Evolutionary conservation across 345 rosid species (phyloP).

Genomic region (Eucalyptus lansdowneana): DNA sequence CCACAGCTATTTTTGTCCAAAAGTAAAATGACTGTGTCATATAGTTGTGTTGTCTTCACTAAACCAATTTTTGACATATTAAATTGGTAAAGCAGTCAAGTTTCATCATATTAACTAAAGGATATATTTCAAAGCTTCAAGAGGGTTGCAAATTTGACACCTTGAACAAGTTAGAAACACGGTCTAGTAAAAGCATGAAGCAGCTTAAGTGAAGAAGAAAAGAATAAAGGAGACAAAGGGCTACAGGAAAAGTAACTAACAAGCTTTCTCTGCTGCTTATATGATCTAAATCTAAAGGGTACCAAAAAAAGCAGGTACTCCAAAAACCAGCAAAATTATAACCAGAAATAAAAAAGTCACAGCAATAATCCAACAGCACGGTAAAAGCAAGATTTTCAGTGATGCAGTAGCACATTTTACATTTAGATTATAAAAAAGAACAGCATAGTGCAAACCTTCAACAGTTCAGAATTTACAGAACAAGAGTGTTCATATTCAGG

Average conservation of each 20-base stretch:
- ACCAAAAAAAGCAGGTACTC: not conserved
- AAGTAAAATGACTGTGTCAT: not conserved
- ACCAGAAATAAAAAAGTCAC: not conserved
- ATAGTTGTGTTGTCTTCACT: not conserved
- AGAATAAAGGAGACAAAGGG: not conserved
- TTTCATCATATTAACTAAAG: not conserved
- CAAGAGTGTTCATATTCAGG: not conserved
- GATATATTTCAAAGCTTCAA: not conserved
- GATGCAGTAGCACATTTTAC: not conserved
- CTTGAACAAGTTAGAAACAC: not conserved
- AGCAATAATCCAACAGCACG: not conserved
- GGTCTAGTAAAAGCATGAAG: not conserved
- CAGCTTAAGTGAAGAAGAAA: not conserved
- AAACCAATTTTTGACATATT: not conserved
- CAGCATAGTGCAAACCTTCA: not conserved
- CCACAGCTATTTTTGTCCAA: not conserved
- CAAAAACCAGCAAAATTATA: not conserved
- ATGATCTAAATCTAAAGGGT: not conserved
- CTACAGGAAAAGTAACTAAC: not conserved
- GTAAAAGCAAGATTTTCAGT: not conserved
- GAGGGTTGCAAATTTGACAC: not conserved
- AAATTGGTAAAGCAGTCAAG: not conserved
- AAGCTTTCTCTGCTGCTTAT: not conserved
- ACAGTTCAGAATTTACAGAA: not conserved
- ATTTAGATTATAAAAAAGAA: not conserved